Conservation (phyloP, 495 filamentous ascomycete species). For the Penicillium chermesinum region DNA sequence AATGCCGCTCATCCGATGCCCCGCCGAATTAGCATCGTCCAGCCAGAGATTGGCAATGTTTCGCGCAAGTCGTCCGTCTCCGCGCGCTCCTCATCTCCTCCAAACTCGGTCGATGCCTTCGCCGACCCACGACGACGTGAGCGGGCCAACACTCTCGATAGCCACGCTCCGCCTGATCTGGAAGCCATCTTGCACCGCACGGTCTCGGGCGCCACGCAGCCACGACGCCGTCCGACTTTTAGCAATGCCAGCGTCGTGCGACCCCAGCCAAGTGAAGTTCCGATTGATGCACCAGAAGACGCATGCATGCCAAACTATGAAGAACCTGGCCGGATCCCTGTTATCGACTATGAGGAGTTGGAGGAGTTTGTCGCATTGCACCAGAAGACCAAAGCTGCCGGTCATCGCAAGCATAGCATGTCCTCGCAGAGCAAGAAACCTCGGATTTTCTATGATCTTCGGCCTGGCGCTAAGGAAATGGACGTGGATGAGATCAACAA, state of each 20-base stretch:
- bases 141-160: constrained; percentile 59
- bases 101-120: constrained; percentile 97
- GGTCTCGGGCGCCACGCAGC: constrained; percentile 61
- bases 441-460: constrained; percentile 62
- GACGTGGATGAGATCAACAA: constrained; percentile 30
- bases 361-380: constrained; percentile 76
- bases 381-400: constrained; percentile 33
- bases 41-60: constrained; percentile 38
- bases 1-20: constrained; percentile 32
- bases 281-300: constrained; percentile 61
- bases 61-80: constrained; percentile 53
- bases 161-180: constrained; percentile 50
- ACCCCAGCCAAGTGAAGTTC: constrained; percentile 41
- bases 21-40: constrained; percentile 37
- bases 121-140: constrained; percentile 70
- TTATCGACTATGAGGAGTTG: constrained; percentile 82
- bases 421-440: constrained; percentile 45
- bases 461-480: constrained; percentile 31
- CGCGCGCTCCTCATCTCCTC: constrained; percentile 73
- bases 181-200: constrained; percentile 65
- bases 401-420: constrained; percentile 47
- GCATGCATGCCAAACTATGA: constrained; percentile 68
- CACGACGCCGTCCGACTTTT: constrained; percentile 52
- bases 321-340: constrained; percentile 50
- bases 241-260: constrained; percentile 51